Evolutionary conservation across 2,329 filamentous ascomycete genomes (phyloP).

Genomic region (Camillea tinctor): DNA sequence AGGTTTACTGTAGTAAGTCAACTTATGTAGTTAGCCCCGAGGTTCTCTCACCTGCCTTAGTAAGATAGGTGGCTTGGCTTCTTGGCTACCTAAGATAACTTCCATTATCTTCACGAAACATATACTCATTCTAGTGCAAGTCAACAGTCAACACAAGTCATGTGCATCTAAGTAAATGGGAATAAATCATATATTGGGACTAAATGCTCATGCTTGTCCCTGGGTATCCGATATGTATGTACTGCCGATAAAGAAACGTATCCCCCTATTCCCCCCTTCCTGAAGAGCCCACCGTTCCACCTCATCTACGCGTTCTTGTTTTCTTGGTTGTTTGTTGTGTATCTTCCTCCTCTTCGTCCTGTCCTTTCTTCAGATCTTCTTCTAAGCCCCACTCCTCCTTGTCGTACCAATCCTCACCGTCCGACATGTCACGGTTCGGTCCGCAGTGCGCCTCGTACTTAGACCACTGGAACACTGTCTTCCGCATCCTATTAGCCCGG

Average conservation of each 20-base stretch:
- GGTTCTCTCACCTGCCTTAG: too few relatives aligned
- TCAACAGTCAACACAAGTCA: not conserved
- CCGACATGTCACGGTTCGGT: constrained; percentile 71
- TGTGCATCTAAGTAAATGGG: too few relatives aligned
- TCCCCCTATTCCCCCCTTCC: constrained; percentile 1
- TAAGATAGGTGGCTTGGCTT: too few relatives aligned
- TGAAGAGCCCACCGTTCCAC: constrained; percentile 1
- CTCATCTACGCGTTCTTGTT: constrained; percentile 54
- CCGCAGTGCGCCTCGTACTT: constrained; percentile 75
- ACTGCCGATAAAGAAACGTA: not conserved
- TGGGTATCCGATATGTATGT: constrained; percentile 18
- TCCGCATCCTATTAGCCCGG: constrained; percentile 69
- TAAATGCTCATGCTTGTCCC: not conserved
- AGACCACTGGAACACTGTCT: constrained; percentile 70
- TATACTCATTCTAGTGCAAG: too few relatives aligned
- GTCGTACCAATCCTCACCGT: constrained; percentile 89
- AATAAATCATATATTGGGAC: not conserved
- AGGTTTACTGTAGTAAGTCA: too few relatives aligned
- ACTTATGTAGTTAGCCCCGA: too few relatives aligned
- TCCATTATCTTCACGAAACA: too few relatives aligned
- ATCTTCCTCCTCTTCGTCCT: constrained; percentile 81
- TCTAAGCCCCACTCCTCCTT: constrained; percentile 74
- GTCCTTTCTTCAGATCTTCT: constrained; percentile 76
- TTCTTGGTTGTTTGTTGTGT: constrained; percentile 58
- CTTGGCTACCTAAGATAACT: too few relatives aligned